These are phyloP conservation scores for Rostrohypoxylon terebratum DNA, from an alignment of 495 filamentous ascomycete genomes.

Conservation along the genomic window DNA sequence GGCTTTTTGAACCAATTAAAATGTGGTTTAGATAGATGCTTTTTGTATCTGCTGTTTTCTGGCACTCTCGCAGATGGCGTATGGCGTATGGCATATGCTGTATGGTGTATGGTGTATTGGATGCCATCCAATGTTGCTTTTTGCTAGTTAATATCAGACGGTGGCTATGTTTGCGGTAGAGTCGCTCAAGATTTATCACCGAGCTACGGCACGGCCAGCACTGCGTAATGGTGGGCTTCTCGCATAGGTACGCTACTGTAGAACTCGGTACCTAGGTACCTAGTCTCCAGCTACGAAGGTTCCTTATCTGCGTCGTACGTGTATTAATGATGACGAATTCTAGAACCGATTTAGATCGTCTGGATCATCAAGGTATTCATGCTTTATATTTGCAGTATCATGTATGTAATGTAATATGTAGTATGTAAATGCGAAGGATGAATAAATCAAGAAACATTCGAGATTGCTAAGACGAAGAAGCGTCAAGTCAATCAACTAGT, in stretches of 20 bases:
- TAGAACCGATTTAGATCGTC: slow-evolving; percentile 7
- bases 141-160: slow-evolving; percentile 25
- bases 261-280: slow-evolving; percentile 34
- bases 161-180: slow-evolving; percentile 27
- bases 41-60: no score
- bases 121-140: not conserved
- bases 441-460: slow-evolving; percentile 1
- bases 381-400: not conserved
- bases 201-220: no score
- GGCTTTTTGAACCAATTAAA: no score
- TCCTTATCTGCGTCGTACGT: slow-evolving; percentile 23
- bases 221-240: slow-evolving; percentile 14
- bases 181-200: slow-evolving; percentile 20
- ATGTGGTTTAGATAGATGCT: no score
- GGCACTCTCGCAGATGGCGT: no score
- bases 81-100: no score
- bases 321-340: slow-evolving; percentile 19
- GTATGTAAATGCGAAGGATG: not conserved
- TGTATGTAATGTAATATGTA: not conserved
- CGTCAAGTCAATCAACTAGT: not conserved
- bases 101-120: not conserved
- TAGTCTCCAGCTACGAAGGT: slow-evolving; percentile 15
- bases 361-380: not conserved
- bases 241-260: slow-evolving; percentile 32
- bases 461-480: not conserved